These are phyloP conservation scores for Candida tropicalis DNA, from an alignment of 1,139 yeast species.

Conservation along the genomic window DNA sequence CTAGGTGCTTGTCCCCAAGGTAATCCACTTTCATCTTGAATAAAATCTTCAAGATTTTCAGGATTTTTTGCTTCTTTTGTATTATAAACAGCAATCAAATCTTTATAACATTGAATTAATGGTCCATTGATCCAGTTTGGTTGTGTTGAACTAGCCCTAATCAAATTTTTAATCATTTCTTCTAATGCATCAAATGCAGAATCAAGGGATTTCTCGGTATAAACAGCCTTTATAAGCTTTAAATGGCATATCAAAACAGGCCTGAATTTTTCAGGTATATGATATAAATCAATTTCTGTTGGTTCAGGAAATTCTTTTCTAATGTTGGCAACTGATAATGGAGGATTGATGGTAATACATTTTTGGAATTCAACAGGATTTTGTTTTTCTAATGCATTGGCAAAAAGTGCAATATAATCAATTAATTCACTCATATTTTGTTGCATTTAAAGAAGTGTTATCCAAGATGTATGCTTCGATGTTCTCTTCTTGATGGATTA, in stretches of 20 bases:
- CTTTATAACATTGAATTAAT: slow-evolving; percentile 56
- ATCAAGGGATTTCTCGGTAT: slow-evolving; percentile 38
- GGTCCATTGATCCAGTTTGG: slow-evolving; percentile 70
- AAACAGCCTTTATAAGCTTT: slow-evolving; percentile 40
- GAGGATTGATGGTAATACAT: slow-evolving; percentile 41
- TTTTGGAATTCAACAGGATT: slow-evolving; percentile 25
- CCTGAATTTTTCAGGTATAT: slow-evolving; percentile 38
- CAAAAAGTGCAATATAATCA: slow-evolving; percentile 22
- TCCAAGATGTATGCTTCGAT: too few relatives aligned
- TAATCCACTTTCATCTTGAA: slow-evolving; percentile 17
- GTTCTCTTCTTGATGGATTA: too few relatives aligned
- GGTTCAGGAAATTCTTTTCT: slow-evolving; percentile 38
- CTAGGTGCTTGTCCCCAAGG: slow-evolving; percentile 15
- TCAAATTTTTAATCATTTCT: slow-evolving; percentile 49
- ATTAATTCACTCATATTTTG: slow-evolving; percentile 14
- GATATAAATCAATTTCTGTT: slow-evolving; percentile 43
- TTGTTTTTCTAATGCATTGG: slow-evolving; percentile 20
- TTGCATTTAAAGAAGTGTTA: too few relatives aligned
- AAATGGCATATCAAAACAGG: slow-evolving; percentile 39
- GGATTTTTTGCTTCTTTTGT: slow-evolving; percentile 38
- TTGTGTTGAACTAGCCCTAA: slow-evolving; percentile 64
- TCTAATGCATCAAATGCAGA: slow-evolving; percentile 42
- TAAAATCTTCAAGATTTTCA: slow-evolving; percentile 22
- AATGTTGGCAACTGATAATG: slow-evolving; percentile 21
- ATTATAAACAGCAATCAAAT: slow-evolving; percentile 51